Base-by-base conservation (phyloP, 2,329 filamentous ascomycete species). In the Aureobasidium sp. region DNA sequence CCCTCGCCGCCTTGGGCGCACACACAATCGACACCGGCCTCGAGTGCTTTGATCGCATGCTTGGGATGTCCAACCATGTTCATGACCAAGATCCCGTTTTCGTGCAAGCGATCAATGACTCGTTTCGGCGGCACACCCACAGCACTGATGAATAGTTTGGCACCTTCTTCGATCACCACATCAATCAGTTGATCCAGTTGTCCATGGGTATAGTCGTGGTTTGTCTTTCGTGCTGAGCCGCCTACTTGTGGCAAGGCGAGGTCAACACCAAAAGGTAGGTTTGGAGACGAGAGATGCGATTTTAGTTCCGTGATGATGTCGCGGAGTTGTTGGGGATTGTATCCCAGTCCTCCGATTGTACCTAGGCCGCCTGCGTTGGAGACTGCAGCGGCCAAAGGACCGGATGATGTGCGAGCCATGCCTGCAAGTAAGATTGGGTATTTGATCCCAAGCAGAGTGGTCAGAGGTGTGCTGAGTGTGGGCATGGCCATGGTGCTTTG, bases 1-100 rank as follows among this genome's bases (percentile, higher is more conserved):
- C 92, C 93, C 75, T 97, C 93, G 57, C 91, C 91, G 51, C 93
- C 93, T 78, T 97, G 93, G 2, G 92, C 87, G 73, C 91, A 96
- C 6, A 97, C 83, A 66, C 97, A 87, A 75, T 97, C 93, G 11
- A 96, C 91, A 47, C 93, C 93, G 0, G 87, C 84, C 55, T 91
- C 85, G 4, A 97, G 79, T 2, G 92, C 92, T 78, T 97, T 97
- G 73, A 87, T 84, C 0, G 92, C 92, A 74, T 97, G 93, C 73
- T 88, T 91, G 1, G 93, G 92, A 69, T 92, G 89, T 0, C 93
- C 93, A 22, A 97, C 91, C 92, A 97, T 97, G 74, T 97, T 97
- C 91, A 97, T 97, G 39, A 97, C 82, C 63, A 95, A 72, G 44
- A 97, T 89, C 0, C 89, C 89, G 0, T 88, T 87, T 9, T 82